A percentile compares a stretch with the other conserved stretches of the same genome.
These are phyloP conservation scores for Nitzschia putrida DNA, from an alignment of 108 stramenopile genomes.

Conservation along the genomic window DNA sequence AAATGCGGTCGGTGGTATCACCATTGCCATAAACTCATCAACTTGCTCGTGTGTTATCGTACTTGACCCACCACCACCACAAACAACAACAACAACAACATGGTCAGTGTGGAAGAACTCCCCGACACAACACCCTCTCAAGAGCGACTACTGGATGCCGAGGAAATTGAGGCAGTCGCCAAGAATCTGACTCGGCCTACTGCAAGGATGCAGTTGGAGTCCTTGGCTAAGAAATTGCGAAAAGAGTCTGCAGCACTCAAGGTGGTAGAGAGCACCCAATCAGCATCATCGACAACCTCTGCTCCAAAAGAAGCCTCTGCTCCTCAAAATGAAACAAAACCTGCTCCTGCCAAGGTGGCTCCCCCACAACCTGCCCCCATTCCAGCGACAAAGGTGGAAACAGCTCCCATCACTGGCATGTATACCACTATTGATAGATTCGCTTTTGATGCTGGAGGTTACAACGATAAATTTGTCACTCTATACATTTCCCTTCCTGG, in stretches of 20 bases:
- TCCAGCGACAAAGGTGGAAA: slow-evolving; percentile 9
- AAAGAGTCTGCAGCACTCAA: slow-evolving; percentile 69
- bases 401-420: slow-evolving; percentile 24
- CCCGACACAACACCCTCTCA: slow-evolving; percentile 41
- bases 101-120: not conserved
- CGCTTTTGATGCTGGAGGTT: slow-evolving; percentile 78
- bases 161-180: slow-evolving; percentile 66
- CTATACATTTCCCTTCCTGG: slow-evolving; percentile 66
- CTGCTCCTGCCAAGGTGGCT: slow-evolving; percentile 2
- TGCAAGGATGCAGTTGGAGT: slow-evolving; percentile 67
- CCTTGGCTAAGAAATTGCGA: slow-evolving; percentile 65
- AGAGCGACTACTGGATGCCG: slow-evolving; percentile 75
- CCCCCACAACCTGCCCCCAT: not conserved
- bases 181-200: slow-evolving; percentile 54
- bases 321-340: not conserved
- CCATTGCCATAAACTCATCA: too few species aligned
- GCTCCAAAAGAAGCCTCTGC: slow-evolving; percentile 1
- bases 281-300: not conserved
- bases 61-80: not conserved
- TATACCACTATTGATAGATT: slow-evolving; percentile 67
- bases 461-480: slow-evolving; percentile 72
- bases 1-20: too few species aligned
- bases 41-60: too few species aligned
- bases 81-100: not conserved
- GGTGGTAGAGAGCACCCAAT: slow-evolving; percentile 48